These are phyloP conservation scores for Phytophthora pinifolia DNA, from an alignment of 352 stramenopile species.

Conservation along the genomic window DNA sequence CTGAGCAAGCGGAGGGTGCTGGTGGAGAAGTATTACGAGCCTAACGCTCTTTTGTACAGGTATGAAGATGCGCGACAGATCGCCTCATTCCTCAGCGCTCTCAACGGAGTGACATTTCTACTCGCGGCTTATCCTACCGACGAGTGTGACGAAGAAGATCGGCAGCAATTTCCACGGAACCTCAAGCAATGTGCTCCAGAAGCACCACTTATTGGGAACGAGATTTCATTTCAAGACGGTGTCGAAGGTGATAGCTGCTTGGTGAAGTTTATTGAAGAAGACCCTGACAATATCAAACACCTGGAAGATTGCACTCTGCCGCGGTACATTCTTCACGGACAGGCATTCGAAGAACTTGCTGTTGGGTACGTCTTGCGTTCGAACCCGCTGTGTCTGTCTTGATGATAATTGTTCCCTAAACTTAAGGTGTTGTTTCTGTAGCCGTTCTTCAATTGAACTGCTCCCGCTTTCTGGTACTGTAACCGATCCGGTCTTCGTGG, in stretches of 20 bases:
- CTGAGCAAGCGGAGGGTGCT: conserved; percentile 61
- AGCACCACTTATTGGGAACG: conserved; percentile 33
- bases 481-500: conserved; percentile 13
- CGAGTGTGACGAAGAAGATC: conserved; percentile 14
- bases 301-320: conserved; percentile 55
- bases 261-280: conserved; percentile 23
- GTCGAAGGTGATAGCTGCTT: conserved; percentile 32
- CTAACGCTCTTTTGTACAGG: conserved; percentile 58
- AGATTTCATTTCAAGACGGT: conserved; percentile 18
- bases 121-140: conserved; percentile 35
- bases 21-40: conserved; percentile 68
- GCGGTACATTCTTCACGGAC: conserved; percentile 45
- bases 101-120: conserved; percentile 73
- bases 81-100: conserved; percentile 58
- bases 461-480: conserved; percentile 11
- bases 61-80: conserved; percentile 60
- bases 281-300: conserved; percentile 51
- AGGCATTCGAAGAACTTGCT: conserved; percentile 35
- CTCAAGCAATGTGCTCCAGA: conserved; percentile 56
- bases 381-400: not conserved
- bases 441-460: conserved; percentile 24
- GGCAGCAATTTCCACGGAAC: conserved; percentile 40
- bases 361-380: conserved; percentile 42
- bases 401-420: not conserved
- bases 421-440: not conserved